Base-by-base conservation (phyloP, 352 stramenopile species). In the Pythium phragmiticola region DNA sequence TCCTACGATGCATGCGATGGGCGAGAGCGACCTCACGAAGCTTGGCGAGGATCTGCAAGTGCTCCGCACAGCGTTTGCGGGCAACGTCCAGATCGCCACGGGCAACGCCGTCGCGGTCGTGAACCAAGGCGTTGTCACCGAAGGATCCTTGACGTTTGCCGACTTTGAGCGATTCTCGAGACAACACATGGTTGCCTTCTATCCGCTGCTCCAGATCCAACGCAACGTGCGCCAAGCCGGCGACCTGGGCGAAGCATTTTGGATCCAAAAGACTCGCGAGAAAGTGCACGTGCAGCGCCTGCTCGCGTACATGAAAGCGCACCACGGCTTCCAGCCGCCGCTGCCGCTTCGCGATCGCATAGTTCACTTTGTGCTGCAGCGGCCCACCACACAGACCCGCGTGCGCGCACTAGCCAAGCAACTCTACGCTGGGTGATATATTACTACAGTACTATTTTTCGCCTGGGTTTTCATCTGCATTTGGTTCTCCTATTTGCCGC, bases 131-230 rank as follows among this genome's bases (percentile, higher is more conserved):
- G 28, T 30, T 0, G 36, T 19, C 4, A 26, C 54, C 8, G 51
- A 60, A 48, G 60, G 60, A 2, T 67, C 21, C 53, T 59, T 49
- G 57, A 75, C 69, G 17, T 88, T 89, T 50, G 68, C 72, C 4
- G 80, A 85, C 45, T 88, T 89, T 45, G 62, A 84, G 53, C 63
- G 73, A 23, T 69, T 89, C 16, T 76, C 78, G 11, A 67, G 55
- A 19, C 78, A 76, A 14, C 70, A 89, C 43, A 69, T 63, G 14
- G 67, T 83, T 23, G 74, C 78, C 0, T 87, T 90, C 53, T 86
- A 76, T 30, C 81, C 78, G 8, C 53, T 90, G 4, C 51, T 87
- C 2, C 71, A 73, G 58, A 63, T 87, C 48, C 78, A 90, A 51
- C 77, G 66, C 50, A 80, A 73, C 23, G 66, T 86, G 0, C 77